phyloP scores from a whole-genome alignment of 2,329 filamentous ascomycete species.

The Trichoderma sp. region DNA sequence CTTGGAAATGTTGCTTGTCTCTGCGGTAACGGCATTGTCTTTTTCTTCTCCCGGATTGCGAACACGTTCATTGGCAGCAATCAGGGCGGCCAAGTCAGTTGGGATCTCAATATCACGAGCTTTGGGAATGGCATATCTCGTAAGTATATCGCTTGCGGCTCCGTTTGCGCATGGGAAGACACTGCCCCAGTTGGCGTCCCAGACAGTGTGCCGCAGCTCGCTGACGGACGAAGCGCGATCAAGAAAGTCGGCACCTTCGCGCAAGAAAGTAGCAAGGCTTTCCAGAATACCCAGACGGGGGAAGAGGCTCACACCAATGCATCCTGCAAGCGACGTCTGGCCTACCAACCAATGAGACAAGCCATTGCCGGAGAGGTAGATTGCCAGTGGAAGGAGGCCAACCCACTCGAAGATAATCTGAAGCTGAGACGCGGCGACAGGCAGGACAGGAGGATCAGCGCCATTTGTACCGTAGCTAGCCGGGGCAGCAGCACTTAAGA shows the following conservation, averaged over 20 bases:
- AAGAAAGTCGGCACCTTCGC: background rate
- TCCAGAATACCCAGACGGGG: background rate
- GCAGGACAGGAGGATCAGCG: background rate
- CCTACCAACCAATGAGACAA: background rate
- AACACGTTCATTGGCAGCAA: background rate
- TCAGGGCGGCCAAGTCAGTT: background rate
- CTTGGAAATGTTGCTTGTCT: background rate
- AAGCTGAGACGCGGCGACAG: background rate
- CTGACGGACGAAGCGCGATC: background rate
- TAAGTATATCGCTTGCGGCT: background rate
- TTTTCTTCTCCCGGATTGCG: background rate
- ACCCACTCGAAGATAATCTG: background rate
- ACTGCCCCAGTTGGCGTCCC: background rate
- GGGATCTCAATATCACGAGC: background rate
- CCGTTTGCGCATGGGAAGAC: background rate
- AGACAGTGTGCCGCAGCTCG: background rate
- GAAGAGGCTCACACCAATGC: background rate
- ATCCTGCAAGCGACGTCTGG: background rate
- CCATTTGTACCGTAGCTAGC: background rate
- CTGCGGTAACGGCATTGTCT: background rate
- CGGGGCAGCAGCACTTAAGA: background rate
- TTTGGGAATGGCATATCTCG: background rate
- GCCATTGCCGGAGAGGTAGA: background rate
- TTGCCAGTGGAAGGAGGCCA: background rate
- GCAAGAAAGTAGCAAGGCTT: background rate